Evolutionary conservation across 2,329 filamentous ascomycete species (phyloP).

Genomic region (Emergomyces africanus): DNA sequence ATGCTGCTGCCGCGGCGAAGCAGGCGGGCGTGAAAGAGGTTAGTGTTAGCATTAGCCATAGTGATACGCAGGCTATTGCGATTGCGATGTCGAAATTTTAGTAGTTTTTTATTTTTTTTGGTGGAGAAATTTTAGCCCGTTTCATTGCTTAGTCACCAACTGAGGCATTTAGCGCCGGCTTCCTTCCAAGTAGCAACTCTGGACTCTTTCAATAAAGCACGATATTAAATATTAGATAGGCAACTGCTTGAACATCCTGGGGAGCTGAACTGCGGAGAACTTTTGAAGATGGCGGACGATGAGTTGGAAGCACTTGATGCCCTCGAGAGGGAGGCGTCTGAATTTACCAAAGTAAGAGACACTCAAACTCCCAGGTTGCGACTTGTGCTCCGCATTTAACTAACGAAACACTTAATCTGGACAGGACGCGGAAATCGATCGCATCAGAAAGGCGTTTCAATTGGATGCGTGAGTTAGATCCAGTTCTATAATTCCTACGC

Average conservation of each 20-base stretch:
- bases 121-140: too few relatives aligned
- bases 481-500: neutral
- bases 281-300: conserved; percentile 34
- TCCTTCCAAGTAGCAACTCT: too few relatives aligned
- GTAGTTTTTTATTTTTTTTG: neutral
- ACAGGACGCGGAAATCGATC: conserved; percentile 88
- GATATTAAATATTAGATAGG: neutral
- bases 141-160: conserved; percentile 22
- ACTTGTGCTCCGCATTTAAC: neutral
- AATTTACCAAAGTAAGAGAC: conserved; percentile 64
- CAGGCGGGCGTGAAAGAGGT: conserved; percentile 78
- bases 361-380: neutral
- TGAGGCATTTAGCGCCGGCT: conserved; percentile 12
- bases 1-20: conserved; percentile 70
- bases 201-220: too few relatives aligned
- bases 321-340: conserved; percentile 72
- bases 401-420: neutral
- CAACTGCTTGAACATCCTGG: conserved; percentile 1
- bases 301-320: conserved; percentile 52
- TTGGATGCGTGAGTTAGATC: conserved; percentile 48
- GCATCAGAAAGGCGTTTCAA: conserved; percentile 82
- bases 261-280: neutral
- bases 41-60: conserved; percentile 91
- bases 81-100: conserved; percentile 76
- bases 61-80: conserved; percentile 84